Evolutionary conservation across 2,329 filamentous ascomycete species (phyloP), one percentile per base, ranked within the genome.

Genomic region (Arthrobotrys entomopaga): DNA sequence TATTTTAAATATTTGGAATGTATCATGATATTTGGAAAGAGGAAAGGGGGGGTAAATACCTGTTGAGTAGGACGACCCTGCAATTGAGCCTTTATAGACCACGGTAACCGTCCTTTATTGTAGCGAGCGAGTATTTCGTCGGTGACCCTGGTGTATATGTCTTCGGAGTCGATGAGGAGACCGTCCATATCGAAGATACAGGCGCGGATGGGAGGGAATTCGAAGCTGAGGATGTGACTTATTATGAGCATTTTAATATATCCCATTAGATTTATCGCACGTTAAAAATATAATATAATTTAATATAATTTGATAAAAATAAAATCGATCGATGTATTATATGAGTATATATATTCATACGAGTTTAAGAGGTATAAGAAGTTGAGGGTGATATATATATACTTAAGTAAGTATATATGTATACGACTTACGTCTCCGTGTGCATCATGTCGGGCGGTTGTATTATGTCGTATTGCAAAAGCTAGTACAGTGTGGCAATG

Each of bases 141-240:
- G 75, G 93, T 90, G 82, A 91, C 90, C 24, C 87, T 81, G 0
- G 92, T 95, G 84, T 98, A 98, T 70, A 88, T 84, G 80, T 98
- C 95, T 84, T 98, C 95, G 38, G 91, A 93, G 82, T 98, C 89
- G 80, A 99, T 91, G 19, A 99, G 87, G 40, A 99, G 89, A 74
- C 95, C 95, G 82, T 99, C 95, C 93, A 98, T 97, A 84, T 99
- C 95, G 82, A 99, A 98, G 77, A 99, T 89, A 82, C 93, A 97
- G 78, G 94, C 95, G 78, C 93, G 87, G 71, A 98, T 86, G 53
- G 90, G 88, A 19, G 91, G 90, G 81, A 93, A 89, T 19, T 65
- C 59, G 58, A 75, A 75, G 40, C 64, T 74, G 63, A 58, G 49
- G 52, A 74, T 74, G 57, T 74, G 70, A 42, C 50, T 63, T 57